Conservation (phyloP, 352 stramenopile species). For the Phytophthora tentaculata region DNA sequence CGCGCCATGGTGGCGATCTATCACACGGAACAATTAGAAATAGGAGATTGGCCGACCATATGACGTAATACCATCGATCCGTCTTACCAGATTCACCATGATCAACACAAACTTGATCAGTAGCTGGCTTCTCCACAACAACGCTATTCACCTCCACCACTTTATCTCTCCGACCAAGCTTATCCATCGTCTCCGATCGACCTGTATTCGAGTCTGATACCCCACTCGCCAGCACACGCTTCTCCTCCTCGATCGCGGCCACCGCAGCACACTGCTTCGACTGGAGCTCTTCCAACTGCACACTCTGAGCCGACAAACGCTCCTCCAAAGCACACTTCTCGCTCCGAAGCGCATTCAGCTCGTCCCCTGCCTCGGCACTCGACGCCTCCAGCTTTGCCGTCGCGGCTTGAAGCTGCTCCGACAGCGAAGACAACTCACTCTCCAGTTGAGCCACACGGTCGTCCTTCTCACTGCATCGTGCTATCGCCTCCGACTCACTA, state of each 20-base stretch:
- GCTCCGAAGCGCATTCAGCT: constrained; percentile 23
- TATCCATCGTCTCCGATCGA: too few species aligned
- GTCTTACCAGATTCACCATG: background rate
- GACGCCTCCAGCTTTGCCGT: constrained; percentile 27
- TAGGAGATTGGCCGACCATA: background rate
- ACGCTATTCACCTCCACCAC: too few species aligned
- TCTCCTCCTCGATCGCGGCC: constrained; percentile 30
- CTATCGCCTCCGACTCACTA: constrained; percentile 10
- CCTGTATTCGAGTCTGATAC: constrained; percentile 27
- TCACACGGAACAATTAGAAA: background rate
- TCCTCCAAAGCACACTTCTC: constrained; percentile 27
- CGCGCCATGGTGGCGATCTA: background rate
- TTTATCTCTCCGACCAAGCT: too few species aligned
- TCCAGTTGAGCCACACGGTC: constrained; percentile 7
- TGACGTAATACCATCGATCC: background rate
- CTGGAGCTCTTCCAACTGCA: constrained; percentile 20
- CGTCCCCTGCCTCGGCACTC: constrained; percentile 26
- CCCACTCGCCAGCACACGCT: constrained; percentile 28
- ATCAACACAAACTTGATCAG: background rate
- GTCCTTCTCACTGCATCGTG: constrained; percentile 11
- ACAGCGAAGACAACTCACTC: constrained; percentile 11
- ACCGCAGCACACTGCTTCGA: constrained; percentile 18
- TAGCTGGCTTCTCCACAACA: too few species aligned
- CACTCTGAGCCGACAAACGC: constrained; percentile 17
- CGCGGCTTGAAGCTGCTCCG: constrained; percentile 9